phyloP scores from a whole-genome alignment of 129 eudicot species.

The Apium graveolens region DNA sequence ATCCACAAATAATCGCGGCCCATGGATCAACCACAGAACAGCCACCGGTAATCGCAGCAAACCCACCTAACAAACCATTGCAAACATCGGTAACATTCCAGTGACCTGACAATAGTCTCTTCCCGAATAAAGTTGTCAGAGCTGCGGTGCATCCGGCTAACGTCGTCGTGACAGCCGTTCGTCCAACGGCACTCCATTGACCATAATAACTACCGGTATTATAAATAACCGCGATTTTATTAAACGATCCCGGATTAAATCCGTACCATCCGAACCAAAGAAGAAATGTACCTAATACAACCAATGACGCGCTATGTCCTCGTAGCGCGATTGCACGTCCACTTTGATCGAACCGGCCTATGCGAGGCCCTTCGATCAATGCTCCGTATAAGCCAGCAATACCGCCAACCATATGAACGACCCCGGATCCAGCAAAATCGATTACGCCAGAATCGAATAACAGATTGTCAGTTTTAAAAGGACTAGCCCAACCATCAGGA shows the following conservation, averaged over 20 bases:
- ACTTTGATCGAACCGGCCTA: slow-evolving; percentile 48
- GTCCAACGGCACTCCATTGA: slow-evolving; percentile 35
- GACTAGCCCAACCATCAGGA: slow-evolving; percentile 61
- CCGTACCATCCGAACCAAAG: slow-evolving; percentile 88
- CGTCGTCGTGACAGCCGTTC: slow-evolving; percentile 42
- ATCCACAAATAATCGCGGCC: slow-evolving; percentile 40
- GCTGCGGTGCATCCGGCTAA: slow-evolving; percentile 41
- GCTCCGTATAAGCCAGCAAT: slow-evolving; percentile 65
- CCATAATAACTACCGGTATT: slow-evolving; percentile 17
- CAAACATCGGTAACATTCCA: slow-evolving; percentile 40
- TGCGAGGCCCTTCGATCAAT: slow-evolving; percentile 60
- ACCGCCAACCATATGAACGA: slow-evolving; percentile 74
- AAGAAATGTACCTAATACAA: slow-evolving; percentile 55
- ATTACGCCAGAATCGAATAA: slow-evolving; percentile 63
- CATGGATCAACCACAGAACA: slow-evolving; percentile 46
- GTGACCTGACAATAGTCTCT: slow-evolving; percentile 25
- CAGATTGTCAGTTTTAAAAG: slow-evolving; percentile 18
- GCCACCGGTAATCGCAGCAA: slow-evolving; percentile 40
- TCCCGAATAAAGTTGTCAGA: slow-evolving; percentile 26
- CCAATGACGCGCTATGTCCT: slow-evolving; percentile 65
- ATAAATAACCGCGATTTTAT: slow-evolving; percentile 13
- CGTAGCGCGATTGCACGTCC: slow-evolving; percentile 42
- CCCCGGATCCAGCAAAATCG: slow-evolving; percentile 78
- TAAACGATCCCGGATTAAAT: slow-evolving; percentile 59
- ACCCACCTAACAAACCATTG: slow-evolving; percentile 39